Conservation (phyloP, 2,329 filamentous ascomycete genomes). For the Colletotrichum tamarilloi region DNA sequence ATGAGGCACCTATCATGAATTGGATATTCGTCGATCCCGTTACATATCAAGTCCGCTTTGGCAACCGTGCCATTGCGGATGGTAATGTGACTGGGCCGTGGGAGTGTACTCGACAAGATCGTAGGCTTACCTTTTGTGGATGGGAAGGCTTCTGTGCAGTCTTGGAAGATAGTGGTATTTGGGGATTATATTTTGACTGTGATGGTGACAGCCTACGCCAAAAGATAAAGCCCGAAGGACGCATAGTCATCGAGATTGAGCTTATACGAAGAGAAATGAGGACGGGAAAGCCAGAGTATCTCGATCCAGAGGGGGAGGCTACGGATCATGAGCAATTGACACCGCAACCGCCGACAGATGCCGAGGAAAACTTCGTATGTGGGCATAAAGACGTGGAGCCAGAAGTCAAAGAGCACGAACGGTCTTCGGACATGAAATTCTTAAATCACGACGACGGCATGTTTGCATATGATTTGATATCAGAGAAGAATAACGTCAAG, state of each 20-base stretch:
- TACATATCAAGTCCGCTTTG: conserved; percentile 59
- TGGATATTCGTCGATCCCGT: conserved; percentile 61
- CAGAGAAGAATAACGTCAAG: too few species aligned
- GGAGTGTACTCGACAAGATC: conserved; percentile 64
- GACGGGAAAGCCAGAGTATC: not conserved
- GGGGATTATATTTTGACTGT: conserved; percentile 60
- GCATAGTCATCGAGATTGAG: conserved; percentile 66
- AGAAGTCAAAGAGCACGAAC: too few species aligned
- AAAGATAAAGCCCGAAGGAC: conserved; percentile 57
- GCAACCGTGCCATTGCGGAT: conserved; percentile 54
- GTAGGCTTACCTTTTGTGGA: conserved; percentile 58
- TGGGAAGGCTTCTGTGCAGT: conserved; percentile 61
- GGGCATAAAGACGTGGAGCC: too few species aligned
- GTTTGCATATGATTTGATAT: too few species aligned
- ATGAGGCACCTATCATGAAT: conserved; percentile 60
- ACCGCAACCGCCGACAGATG: not conserved
- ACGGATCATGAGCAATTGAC: not conserved
- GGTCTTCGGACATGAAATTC: too few species aligned
- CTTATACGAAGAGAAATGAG: conserved; percentile 61
- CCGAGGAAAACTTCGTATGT: not conserved
- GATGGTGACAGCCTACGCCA: conserved; percentile 55
- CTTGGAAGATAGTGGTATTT: conserved; percentile 55
- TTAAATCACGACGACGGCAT: too few species aligned
- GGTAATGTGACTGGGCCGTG: conserved; percentile 58
- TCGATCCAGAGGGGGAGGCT: not conserved